Conservation (phyloP, 73 alveolate species). For the Paramecium primaurelia region DNA sequence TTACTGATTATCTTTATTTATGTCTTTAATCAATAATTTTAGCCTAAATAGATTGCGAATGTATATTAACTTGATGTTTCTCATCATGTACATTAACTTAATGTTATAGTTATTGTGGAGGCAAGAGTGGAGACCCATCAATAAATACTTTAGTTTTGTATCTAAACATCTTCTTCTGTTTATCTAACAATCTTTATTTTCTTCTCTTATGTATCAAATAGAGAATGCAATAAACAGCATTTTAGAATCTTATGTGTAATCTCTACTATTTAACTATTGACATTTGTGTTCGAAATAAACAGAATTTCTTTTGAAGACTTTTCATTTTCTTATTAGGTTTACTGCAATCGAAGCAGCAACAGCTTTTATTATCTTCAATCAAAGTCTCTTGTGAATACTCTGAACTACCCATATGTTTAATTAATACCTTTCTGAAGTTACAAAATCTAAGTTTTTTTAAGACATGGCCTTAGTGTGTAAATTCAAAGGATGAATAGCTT, state of each 20-base stretch:
- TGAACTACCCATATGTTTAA: background rate
- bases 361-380: background rate
- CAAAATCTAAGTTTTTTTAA: background rate
- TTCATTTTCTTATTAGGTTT: background rate
- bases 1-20: background rate
- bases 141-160: background rate
- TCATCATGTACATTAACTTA: background rate
- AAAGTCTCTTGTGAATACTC: background rate
- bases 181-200: background rate
- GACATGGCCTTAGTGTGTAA: background rate
- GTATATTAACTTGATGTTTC: background rate
- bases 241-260: background rate
- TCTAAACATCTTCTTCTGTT: background rate
- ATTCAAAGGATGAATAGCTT: conserved; percentile 6
- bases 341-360: background rate
- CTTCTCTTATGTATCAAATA: background rate
- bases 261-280: background rate
- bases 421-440: background rate
- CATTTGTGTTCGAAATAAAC: background rate
- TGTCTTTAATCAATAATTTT: conserved; percentile 10
- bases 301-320: background rate
- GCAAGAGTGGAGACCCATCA: background rate
- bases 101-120: background rate
- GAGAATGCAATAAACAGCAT: background rate
- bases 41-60: background rate